phyloP scores from a whole-genome alignment of 139 green algal genomes.

The Pseudopediastrum boryanum region DNA sequence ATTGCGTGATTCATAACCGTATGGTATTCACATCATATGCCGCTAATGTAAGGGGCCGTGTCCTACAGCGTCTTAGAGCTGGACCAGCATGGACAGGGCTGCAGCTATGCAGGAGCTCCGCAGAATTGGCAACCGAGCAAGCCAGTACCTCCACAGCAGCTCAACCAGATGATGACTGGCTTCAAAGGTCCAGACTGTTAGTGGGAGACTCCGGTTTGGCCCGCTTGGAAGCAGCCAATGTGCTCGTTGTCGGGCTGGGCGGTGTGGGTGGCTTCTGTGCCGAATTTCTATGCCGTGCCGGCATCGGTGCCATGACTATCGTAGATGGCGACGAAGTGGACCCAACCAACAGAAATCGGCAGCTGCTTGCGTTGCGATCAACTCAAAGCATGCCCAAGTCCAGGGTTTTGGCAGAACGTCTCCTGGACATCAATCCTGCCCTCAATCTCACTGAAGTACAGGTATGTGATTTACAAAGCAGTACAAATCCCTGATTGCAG shows the following conservation, averaged over 20 bases:
- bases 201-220: constrained; percentile 40
- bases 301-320: constrained; percentile 48
- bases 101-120: too few species aligned
- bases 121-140: too few species aligned
- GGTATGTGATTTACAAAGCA: too few species aligned
- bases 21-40: too few species aligned
- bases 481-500: too few species aligned
- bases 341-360: constrained; percentile 64
- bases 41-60: too few species aligned
- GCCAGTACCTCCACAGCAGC: not conserved
- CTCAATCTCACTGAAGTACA: constrained; percentile 42
- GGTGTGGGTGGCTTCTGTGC: constrained; percentile 61
- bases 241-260: constrained; percentile 65
- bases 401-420: constrained; percentile 40
- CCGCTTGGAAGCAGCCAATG: constrained; percentile 33
- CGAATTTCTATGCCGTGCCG: constrained; percentile 57
- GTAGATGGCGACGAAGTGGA: constrained; percentile 56
- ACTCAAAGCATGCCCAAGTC: constrained; percentile 56
- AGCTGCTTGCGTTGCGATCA: constrained; percentile 52
- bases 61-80: too few species aligned
- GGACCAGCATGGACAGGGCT: too few species aligned
- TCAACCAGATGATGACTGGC: constrained; percentile 40
- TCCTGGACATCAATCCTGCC: constrained; percentile 62
- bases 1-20: too few species aligned
- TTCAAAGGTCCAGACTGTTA: constrained; percentile 48